Conservation (phyloP, 2,329 filamentous ascomycete species). For the Fusarium transvaalense region DNA sequence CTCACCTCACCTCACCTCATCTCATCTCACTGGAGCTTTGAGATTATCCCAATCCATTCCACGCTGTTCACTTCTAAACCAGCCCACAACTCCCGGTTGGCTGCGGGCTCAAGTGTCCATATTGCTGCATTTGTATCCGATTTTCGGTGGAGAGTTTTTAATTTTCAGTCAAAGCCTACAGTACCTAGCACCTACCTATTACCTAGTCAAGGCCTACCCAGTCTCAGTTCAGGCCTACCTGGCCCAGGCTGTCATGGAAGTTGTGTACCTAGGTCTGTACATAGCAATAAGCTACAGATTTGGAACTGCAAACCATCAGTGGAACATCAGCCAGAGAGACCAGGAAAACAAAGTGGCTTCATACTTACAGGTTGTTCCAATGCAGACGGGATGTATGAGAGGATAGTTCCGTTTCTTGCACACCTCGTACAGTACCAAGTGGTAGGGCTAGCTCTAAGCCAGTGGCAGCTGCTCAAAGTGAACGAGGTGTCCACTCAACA, state of each 20-base stretch:
- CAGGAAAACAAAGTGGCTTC: conserved; percentile 37
- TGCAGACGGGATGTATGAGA: conserved; percentile 12
- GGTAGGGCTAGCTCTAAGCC: conserved; percentile 25
- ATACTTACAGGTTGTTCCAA: conserved; percentile 19
- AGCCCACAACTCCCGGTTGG: conserved; percentile 39
- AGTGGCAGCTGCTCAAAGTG: conserved; percentile 14
- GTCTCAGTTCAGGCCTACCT: conserved; percentile 1
- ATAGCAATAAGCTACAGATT: conserved; percentile 1
- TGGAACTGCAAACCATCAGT: conserved; percentile 38
- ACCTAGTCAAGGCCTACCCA: not conserved
- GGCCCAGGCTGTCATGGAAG: conserved; percentile 1
- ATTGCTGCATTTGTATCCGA: conserved; percentile 37
- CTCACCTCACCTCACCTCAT: conserved; percentile 29
- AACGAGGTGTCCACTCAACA: conserved; percentile 34
- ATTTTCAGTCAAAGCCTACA: conserved; percentile 13
- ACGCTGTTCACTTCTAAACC: conserved; percentile 23
- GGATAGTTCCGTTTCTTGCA: conserved; percentile 26
- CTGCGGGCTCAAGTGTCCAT: conserved; percentile 37
- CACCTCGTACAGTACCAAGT: conserved; percentile 15
- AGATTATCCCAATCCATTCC: conserved; percentile 23
- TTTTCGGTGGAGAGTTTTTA: conserved; percentile 37
- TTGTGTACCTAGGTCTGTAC: not conserved
- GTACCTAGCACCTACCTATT: not conserved
- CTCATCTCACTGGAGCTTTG: conserved; percentile 23
- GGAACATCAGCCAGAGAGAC: conserved; percentile 34